Base-by-base conservation (phyloP, 176 grass and related monocot species). In the Themeda triandra region DNA sequence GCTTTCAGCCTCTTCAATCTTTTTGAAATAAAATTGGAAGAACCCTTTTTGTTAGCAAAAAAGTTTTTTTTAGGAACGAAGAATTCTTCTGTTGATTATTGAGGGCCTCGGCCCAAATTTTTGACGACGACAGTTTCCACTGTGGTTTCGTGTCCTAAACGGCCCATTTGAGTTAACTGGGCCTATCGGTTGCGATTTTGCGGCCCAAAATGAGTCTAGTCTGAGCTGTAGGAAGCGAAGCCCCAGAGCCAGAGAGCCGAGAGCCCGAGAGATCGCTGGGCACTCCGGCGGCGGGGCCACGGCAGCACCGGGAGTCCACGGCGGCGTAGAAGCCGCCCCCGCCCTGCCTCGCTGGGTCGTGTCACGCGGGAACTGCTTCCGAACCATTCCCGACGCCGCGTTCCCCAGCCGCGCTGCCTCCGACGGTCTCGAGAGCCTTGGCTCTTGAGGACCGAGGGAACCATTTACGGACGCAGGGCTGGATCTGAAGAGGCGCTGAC, bases 401-500 rank as follows among this genome's bases (percentile, higher is more conserved):
- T 4, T 14, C 32, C 42, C 73, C 51, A 31, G 8, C 14, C 24
- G 29, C 24, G 29, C 24, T 18, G 37, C 40, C 40, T 12, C 10
- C 42, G 42, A 3, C 2, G 3, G 42, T 44, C n/a, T n/a, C n/a
- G n/a, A n/a, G n/a, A n/a, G n/a, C 39, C 10, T 44, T 10, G 42
- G 13, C 42, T 44, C 42, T 13, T 12, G 42, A 44, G 42, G 42
- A 44, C 42, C 10, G 42, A 44, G 42, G 44, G 44, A 17, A 17
- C 45, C 45, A 46, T 15, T 46, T 48, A 48, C 46, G 27, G 60
- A 10, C 41, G 28, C 18, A 23, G 79, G 80, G 58, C 60, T 87
- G 80, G 88, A 90, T 90, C 88, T 90, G 49, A 69, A 80, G 35
- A 7, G 59, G 45, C 6, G 24, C 45, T 37, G 15, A 69, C 33